Conservation (phyloP, 2,329 filamentous ascomycete genomes). For the Mollisiaceae sp. region DNA sequence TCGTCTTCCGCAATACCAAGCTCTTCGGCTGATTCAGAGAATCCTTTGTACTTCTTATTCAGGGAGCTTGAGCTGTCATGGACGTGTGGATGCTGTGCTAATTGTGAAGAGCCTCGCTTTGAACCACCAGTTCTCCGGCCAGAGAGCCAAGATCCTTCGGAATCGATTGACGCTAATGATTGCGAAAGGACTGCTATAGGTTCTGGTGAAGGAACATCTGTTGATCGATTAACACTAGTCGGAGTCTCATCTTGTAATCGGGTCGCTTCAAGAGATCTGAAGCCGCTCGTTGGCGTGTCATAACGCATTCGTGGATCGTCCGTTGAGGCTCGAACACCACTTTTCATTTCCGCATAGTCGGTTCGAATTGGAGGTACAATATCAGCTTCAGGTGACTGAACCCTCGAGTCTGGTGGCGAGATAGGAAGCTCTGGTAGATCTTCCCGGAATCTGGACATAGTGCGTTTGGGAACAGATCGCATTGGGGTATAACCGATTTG, state of each 20-base stretch:
- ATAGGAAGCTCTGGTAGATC: conserved; percentile 86
- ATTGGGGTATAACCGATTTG: conserved; percentile 37
- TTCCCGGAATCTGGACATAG: conserved; percentile 89
- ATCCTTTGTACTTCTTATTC: conserved; percentile 54
- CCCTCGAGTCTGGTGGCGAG: conserved; percentile 82
- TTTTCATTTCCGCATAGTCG: conserved; percentile 34
- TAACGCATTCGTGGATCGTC: conserved; percentile 49
- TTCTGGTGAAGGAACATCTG: conserved; percentile 56
- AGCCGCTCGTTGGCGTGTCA: conserved; percentile 54
- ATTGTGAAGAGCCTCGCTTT: conserved; percentile 52
- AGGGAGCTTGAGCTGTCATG: conserved; percentile 50
- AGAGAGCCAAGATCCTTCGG: conserved; percentile 94
- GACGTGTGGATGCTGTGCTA: conserved; percentile 47
- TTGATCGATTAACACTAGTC: conserved; percentile 48
- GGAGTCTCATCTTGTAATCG: conserved; percentile 50
- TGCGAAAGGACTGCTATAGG: conserved; percentile 65
- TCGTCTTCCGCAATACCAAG: conserved; percentile 72
- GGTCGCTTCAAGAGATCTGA: conserved; percentile 46
- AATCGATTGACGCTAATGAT: conserved; percentile 92
- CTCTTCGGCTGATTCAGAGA: conserved; percentile 68
- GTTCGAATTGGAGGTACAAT: conserved; percentile 43
- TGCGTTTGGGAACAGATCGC: conserved; percentile 67
- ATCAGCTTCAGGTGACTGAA: conserved; percentile 77
- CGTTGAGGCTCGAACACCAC: conserved; percentile 34
- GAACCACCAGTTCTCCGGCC: conserved; percentile 62